Conservation (phyloP, 352 stramenopile species). For the Globisporangium uncinulatum region DNA sequence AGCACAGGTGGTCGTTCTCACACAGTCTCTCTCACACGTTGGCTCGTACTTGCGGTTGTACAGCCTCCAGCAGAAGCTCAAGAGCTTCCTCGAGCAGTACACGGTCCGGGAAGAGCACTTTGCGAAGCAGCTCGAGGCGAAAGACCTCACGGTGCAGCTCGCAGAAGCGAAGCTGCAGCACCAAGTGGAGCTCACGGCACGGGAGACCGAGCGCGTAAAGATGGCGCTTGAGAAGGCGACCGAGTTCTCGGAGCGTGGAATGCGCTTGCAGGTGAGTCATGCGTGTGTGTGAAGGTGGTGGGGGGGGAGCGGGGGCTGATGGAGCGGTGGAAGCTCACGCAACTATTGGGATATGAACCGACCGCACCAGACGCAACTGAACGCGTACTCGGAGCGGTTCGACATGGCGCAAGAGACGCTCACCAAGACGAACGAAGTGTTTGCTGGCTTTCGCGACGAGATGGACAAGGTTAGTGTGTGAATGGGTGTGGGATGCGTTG, state of each 20-base stretch:
- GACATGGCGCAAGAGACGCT: constrained; percentile 82
- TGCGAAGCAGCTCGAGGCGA: constrained; percentile 75
- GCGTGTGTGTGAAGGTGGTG: not conserved
- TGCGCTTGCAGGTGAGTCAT: constrained; percentile 55
- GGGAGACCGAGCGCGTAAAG: constrained; percentile 61
- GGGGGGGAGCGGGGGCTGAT: no score
- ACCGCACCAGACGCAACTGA: constrained; percentile 43
- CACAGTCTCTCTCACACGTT: constrained; percentile 12
- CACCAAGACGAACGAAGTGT: constrained; percentile 85
- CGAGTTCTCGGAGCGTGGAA: constrained; percentile 71
- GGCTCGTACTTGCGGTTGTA: no score
- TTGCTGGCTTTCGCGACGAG: constrained; percentile 74
- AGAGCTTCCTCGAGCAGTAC: constrained; percentile 79
- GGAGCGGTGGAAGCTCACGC: no score
- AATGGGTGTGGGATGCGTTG: not conserved
- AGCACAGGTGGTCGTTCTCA: not conserved
- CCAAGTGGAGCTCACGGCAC: constrained; percentile 65
- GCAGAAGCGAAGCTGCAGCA: constrained; percentile 78
- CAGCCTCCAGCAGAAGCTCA: constrained; percentile 76
- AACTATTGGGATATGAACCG: no score
- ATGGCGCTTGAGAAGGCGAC: constrained; percentile 81
- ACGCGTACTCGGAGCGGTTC: constrained; percentile 84
- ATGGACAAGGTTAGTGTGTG: constrained; percentile 60
- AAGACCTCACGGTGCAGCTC: constrained; percentile 74
- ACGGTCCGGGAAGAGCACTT: constrained; percentile 79